A percentile compares a stretch with the other conserved stretches of the same genome.
These are phyloP conservation scores for Lactifluus hygrophoroides DNA, from an alignment of 768 basidiomycete genomes.

Conservation along the genomic window DNA sequence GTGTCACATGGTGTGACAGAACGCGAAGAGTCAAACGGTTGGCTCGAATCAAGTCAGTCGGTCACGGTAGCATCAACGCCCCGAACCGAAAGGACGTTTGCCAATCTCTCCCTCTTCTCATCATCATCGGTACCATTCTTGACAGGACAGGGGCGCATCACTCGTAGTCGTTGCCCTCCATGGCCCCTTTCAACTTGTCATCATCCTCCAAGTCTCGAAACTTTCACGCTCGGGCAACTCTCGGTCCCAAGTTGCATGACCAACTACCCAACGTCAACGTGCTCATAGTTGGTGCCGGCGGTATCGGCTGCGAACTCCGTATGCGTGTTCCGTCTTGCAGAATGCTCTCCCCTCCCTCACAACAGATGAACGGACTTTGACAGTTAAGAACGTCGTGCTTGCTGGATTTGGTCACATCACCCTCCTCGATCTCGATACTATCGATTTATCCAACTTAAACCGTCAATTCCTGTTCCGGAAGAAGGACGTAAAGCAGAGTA, in stretches of 20 bases:
- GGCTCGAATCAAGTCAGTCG: neutral
- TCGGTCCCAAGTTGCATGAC: conserved; percentile 63
- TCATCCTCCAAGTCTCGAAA: conserved; percentile 7
- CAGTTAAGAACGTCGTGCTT: conserved; percentile 93
- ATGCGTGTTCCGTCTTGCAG: conserved; percentile 7
- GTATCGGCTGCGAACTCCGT: conserved; percentile 96
- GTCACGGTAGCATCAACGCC: neutral
- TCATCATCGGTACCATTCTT: neutral
- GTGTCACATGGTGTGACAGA: conserved; percentile 8
- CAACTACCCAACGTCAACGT: conserved; percentile 59
- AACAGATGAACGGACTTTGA: neutral
- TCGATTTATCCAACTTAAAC: conserved; percentile 96
- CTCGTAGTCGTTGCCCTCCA: neutral
- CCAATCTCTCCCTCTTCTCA: conserved; percentile 4
- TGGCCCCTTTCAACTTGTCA: conserved; percentile 8
- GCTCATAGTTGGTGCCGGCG: conserved; percentile 90
- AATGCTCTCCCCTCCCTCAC: neutral
- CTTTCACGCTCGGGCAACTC: conserved; percentile 63
- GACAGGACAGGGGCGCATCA: neutral
- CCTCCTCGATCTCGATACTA: conserved; percentile 93
- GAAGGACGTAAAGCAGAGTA: conserved; percentile 95
- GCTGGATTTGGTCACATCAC: conserved; percentile 91
- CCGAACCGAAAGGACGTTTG: neutral
- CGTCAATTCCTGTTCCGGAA: conserved; percentile 95
- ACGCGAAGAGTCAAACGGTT: neutral